A percentile compares a stretch with the other conserved stretches of the same genome.
phyloP scores from a whole-genome alignment of 1,139 yeast genomes.

The Debaryomyces robertsiae region DNA sequence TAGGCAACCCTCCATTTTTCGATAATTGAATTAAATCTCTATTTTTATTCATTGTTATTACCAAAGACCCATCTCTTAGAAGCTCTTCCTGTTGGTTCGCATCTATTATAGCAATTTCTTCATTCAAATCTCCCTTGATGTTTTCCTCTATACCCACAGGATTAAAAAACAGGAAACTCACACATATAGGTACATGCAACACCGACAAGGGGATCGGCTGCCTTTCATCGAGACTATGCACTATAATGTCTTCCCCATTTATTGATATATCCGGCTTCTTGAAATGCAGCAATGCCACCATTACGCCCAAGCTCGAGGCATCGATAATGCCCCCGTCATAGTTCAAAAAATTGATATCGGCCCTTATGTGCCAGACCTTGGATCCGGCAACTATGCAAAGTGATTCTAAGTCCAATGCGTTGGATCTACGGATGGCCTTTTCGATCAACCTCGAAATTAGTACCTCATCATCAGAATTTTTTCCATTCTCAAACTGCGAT shows the following conservation, averaged over 20 bases:
- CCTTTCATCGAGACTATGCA: conserved; percentile 74
- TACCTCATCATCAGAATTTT: conserved; percentile 76
- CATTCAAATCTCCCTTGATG: conserved; percentile 61
- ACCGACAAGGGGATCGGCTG: conserved; percentile 86
- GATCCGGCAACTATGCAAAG: conserved; percentile 89
- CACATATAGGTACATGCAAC: conserved; percentile 86
- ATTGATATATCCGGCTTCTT: conserved; percentile 82
- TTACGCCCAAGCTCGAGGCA: conserved; percentile 86
- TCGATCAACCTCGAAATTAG: conserved; percentile 80
- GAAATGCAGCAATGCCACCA: conserved; percentile 82
- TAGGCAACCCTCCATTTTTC: conserved; percentile 88
- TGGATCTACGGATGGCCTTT: conserved; percentile 86
- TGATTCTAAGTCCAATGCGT: conserved; percentile 87
- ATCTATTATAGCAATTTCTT: conserved; percentile 71
- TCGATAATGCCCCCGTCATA: conserved; percentile 93
- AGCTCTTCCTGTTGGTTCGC: conserved; percentile 78
- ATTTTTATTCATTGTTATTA: conserved; percentile 85
- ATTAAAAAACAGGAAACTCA: conserved; percentile 85
- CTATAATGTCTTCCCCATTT: conserved; percentile 60
- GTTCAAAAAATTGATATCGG: conserved; percentile 84
- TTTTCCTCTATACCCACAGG: conserved; percentile 65
- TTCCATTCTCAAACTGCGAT: conserved; percentile 74
- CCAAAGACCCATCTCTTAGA: conserved; percentile 75
- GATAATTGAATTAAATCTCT: conserved; percentile 87
- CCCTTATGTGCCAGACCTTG: conserved; percentile 87